Evolutionary conservation across 345 rosid species (phyloP), one percentile per base, ranked within the genome.

Genomic region (Brassica rapa): DNA sequence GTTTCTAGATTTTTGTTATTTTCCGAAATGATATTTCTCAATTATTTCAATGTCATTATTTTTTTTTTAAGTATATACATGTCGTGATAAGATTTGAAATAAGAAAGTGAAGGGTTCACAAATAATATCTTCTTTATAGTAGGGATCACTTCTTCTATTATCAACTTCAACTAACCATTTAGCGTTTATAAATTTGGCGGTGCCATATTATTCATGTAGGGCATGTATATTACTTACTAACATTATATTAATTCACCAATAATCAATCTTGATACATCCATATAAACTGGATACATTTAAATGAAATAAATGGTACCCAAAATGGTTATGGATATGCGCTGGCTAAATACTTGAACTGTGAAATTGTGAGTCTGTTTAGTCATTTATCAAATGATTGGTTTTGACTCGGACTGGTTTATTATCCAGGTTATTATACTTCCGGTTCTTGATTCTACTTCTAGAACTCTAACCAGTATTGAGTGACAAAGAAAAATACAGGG

Each of bases 21-120:
- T 79, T 73, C 64, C 46, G 8, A 46, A 78, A 79, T 61, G 41
- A 67, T 5, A 10, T 49, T 79, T 79, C 74, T 73, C 82, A 68
- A 73, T 73, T 79, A 79, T 79, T 72, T 72, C 74, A 49, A 10
- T 5, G 70, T 16, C 73, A 79, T 73, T 73, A 73, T 79, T 67
- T 35, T 41, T 66, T 67, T 12, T 11, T 24, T 73, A 61, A 73
- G 3, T 60, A 73, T 73, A 53, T 73, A 65, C 62, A 59, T 24
- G 11, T 33, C 64, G 49, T 79, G 74, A 73, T 68, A 61, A 49
- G 77, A 72, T 73, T 41, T 72, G 73, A 73, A 73, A 46, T 61
- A 32, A 60, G 68, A 77, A 77, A 69, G 66, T 53, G 33, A 55
- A 51, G 30, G 70, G 62, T 49, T 68, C 63, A 64, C 68, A 61